Evolutionary conservation across 2,329 filamentous ascomycete genomes (phyloP).

Genomic region (Sclerotinia minor): DNA sequence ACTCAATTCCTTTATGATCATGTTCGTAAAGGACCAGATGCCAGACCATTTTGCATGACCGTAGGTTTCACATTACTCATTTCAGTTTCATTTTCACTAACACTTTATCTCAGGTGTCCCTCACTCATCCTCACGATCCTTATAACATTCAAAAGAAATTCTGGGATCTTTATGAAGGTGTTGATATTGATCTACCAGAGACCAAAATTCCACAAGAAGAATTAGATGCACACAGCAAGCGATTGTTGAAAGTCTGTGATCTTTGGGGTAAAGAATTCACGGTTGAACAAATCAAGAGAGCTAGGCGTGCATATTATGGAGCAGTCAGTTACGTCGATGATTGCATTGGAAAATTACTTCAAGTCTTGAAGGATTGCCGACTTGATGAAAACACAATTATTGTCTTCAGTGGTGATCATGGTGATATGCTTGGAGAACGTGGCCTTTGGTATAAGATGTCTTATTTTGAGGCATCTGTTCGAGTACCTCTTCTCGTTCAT

Average conservation of each 20-base stretch:
- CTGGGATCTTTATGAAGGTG: slow-evolving; percentile 87
- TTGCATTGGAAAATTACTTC: slow-evolving; percentile 80
- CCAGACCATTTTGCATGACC: slow-evolving; percentile 82
- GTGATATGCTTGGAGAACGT: slow-evolving; percentile 93
- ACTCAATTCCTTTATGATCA: slow-evolving; percentile 90
- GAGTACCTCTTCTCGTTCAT: slow-evolving; percentile 83
- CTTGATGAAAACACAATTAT: slow-evolving; percentile 85
- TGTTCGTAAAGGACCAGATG: slow-evolving; percentile 72
- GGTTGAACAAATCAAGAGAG: slow-evolving; percentile 81
- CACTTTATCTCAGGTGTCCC: slow-evolving; percentile 54
- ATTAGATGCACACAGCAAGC: slow-evolving; percentile 83
- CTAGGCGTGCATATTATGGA: slow-evolving; percentile 86
- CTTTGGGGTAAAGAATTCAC: slow-evolving; percentile 81
- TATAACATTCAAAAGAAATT: slow-evolving; percentile 93
- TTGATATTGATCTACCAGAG: slow-evolving; percentile 82
- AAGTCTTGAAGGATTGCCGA: slow-evolving; percentile 74
- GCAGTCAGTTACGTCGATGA: slow-evolving; percentile 93
- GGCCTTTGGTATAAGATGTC: slow-evolving; percentile 98
- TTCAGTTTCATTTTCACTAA: background rate
- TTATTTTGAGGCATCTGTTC: slow-evolving; percentile 88
- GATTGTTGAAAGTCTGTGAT: slow-evolving; percentile 82
- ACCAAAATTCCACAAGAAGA: slow-evolving; percentile 76
- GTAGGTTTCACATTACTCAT: slow-evolving; percentile 34
- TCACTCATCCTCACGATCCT: slow-evolving; percentile 92
- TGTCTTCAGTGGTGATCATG: slow-evolving; percentile 90